phyloP scores from a whole-genome alignment of 305 asterid species.

The Fraxinus sp. region DNA sequence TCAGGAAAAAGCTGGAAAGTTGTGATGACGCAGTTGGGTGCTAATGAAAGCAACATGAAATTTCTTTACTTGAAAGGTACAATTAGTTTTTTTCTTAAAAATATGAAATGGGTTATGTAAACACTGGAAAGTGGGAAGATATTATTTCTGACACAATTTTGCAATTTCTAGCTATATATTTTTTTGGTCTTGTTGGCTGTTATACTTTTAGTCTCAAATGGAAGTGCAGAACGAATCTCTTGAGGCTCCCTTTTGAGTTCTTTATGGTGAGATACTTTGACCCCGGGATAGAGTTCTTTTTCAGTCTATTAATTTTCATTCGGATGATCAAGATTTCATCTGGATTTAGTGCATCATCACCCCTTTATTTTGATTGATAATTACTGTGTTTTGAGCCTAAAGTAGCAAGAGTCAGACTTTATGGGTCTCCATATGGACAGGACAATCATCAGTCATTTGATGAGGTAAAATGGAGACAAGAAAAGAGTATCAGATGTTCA shows the following conservation, averaged over 20 bases:
- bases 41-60: too few species aligned
- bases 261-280: constrained; percentile 43
- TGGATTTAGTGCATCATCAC: not conserved
- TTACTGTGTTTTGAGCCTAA: not conserved
- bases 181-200: too few species aligned
- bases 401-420: constrained; percentile 15
- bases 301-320: constrained; percentile 9
- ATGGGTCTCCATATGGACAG: not conserved
- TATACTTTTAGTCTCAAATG: constrained; percentile 48
- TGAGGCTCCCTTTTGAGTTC: constrained; percentile 87
- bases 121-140: too few species aligned
- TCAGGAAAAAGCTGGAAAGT: too few species aligned
- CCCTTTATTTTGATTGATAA: not conserved
- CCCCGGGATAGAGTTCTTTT: constrained; percentile 3
- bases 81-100: too few species aligned
- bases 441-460: not conserved
- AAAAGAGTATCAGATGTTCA: not conserved
- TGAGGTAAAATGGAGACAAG: not conserved
- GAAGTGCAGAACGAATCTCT: constrained; percentile 98
- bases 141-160: too few species aligned
- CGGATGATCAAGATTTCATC: not conserved
- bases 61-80: too few species aligned
- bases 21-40: too few species aligned
- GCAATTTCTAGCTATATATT: too few species aligned
- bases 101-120: too few species aligned